Base-by-base conservation (phyloP, 257 asterid genomes). In the Petrea volubilis region DNA sequence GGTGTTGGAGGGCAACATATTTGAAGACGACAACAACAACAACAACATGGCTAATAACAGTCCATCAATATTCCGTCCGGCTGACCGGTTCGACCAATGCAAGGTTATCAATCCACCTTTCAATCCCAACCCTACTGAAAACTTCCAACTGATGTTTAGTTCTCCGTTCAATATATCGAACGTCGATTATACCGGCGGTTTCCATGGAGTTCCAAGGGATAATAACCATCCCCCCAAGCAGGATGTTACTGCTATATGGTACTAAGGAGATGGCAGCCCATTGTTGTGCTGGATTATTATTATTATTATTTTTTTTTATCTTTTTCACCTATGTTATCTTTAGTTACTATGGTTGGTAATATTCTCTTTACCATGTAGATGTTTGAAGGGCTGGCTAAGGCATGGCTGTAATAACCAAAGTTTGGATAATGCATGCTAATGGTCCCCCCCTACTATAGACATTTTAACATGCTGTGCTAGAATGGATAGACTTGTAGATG, bases 211-310 rank as follows among this genome's bases (percentile, higher is more conserved):
- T 50, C 53, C 82, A 5, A 86, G 85, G 77, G 90, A 80, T 31
- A 74, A 76, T 61, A 74, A 73, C 67, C 73, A 77, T 64, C 14
- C 83, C 57, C 76, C 80, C 5, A 88, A 90, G 83, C 90, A 77
- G 76, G 91, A 88, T 53, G 73, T 64, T 23, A 15, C n/a, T n/a
- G n/a, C 90, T 1, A 70, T 84, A 24, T 93, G 98, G 98, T 87
- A 80, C 74, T 87, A 60, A 64, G 70, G 52, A 55, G 24, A 49
- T 33, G 27, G 2, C 33, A 23, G n/a, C n/a, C n/a, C n/a, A n/a
- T n/a, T n/a, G n/a, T n/a, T n/a, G n/a, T n/a, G 43, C 12, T 38
- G 43, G 43, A 38, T 38, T 7, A 38, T 3, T n/a, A n/a, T n/a
- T n/a, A n/a, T n/a, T n/a, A n/a, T n/a, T n/a, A n/a, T 38, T 38